These are phyloP conservation scores for Polytolypa hystricis DNA, from an alignment of 2,329 filamentous ascomycete genomes.

Conservation along the genomic window DNA sequence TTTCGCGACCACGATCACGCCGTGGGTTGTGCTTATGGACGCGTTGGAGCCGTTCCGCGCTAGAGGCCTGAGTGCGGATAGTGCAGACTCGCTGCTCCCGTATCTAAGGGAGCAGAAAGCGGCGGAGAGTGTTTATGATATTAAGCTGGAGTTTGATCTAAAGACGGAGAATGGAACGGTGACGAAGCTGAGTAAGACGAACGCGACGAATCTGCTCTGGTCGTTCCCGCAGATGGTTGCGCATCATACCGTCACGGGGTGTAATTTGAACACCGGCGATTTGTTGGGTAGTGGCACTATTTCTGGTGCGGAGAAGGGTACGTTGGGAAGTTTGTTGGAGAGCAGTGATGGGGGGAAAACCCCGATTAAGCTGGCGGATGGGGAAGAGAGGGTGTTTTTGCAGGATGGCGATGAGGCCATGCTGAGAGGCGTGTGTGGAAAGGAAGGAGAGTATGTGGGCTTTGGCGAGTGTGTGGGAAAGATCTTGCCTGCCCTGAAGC, in stretches of 20 bases:
- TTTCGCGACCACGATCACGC: conserved; percentile 64
- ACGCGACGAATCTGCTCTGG: conserved; percentile 60
- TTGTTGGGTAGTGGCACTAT: conserved; percentile 72
- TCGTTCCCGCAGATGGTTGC: conserved; percentile 76
- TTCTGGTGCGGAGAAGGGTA: conserved; percentile 47
- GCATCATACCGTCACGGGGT: conserved; percentile 67
- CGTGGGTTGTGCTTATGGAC: conserved; percentile 69
- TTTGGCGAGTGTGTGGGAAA: conserved; percentile 48
- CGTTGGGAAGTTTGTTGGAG: conserved; percentile 61
- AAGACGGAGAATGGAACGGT: conserved; percentile 33
- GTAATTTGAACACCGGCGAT: conserved; percentile 62
- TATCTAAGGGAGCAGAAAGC: conserved; percentile 53
- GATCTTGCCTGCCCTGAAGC: conserved; percentile 9
- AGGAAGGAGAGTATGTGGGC: conserved; percentile 57
- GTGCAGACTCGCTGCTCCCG: conserved; percentile 44
- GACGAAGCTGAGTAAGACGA: conserved; percentile 50
- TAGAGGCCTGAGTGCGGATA: conserved; percentile 41
- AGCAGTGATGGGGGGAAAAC: conserved; percentile 59
- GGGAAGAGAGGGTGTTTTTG: conserved; percentile 59
- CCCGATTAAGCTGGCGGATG: conserved; percentile 49
- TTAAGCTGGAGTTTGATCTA: conserved; percentile 54
- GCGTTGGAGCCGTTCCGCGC: conserved; percentile 59
- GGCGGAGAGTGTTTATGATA: conserved; percentile 53
- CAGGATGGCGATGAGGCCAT: conserved; percentile 62
- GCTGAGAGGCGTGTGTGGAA: conserved; percentile 55